Conservation (phyloP, 1,284 basidiomycete genomes). For the Ceratobasidium sp. region DNA sequence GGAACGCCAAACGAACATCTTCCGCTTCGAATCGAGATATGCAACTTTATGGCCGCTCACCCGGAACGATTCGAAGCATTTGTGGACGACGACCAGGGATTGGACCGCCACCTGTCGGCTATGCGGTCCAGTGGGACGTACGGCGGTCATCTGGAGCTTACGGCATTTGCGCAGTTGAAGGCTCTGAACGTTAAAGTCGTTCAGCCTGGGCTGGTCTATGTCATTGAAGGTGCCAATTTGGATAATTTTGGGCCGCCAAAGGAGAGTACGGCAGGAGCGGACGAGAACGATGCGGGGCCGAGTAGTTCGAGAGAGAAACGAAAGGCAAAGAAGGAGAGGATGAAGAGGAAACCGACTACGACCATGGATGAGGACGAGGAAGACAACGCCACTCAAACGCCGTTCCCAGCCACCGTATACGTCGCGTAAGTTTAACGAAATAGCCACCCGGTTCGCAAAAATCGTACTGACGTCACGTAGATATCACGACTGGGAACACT, state of each 20-base stretch:
- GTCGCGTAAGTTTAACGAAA: constrained; percentile 75
- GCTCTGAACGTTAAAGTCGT: constrained; percentile 88
- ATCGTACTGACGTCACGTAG: constrained; percentile 58
- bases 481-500: constrained; percentile 94
- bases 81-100: constrained; percentile 85
- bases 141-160: constrained; percentile 90
- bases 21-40: constrained; percentile 79
- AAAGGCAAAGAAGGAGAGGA: constrained; percentile 53
- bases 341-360: constrained; percentile 54
- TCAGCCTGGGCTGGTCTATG: constrained; percentile 87
- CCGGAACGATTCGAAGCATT: constrained; percentile 85
- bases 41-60: constrained; percentile 82
- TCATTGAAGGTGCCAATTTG: constrained; percentile 69
- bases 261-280: constrained; percentile 57
- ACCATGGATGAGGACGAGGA: constrained; percentile 54
- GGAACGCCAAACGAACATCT: constrained; percentile 79
- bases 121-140: constrained; percentile 86
- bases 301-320: constrained; percentile 55
- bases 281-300: not conserved
- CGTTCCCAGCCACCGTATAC: constrained; percentile 67
- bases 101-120: constrained; percentile 76
- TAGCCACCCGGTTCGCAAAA: not conserved
- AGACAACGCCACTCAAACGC: constrained; percentile 47
- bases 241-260: constrained; percentile 58
- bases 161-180: constrained; percentile 87